phyloP scores from a whole-genome alignment of 345 rosid species.

The Acer campestre region DNA sequence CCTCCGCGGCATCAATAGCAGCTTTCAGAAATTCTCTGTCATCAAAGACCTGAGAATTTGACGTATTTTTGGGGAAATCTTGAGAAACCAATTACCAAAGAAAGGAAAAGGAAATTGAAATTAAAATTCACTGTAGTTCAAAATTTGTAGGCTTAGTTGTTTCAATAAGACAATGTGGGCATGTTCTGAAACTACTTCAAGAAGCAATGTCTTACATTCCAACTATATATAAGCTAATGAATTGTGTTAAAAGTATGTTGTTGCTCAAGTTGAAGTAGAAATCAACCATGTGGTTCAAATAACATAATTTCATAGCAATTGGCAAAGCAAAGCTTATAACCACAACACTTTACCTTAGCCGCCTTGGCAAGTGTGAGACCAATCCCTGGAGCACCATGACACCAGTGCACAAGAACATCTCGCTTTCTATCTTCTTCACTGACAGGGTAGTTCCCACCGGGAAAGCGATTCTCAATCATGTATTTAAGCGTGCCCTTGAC shows the following conservation, averaged over 20 bases:
- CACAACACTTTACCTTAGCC: constrained; percentile 46
- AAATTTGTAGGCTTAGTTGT: background rate
- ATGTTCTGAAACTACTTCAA: background rate
- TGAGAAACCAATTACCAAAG: background rate
- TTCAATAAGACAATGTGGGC: background rate
- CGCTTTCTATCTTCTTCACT: constrained; percentile 47
- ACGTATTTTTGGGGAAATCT: background rate
- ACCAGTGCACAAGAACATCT: constrained; percentile 71
- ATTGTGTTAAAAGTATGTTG: background rate
- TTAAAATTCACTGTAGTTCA: background rate
- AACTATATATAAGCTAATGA: background rate
- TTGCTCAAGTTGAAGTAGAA: background rate
- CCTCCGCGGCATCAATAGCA: constrained; percentile 56
- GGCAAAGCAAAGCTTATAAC: background rate
- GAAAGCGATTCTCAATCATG: constrained; percentile 54
- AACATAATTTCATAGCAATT: background rate
- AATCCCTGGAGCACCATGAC: constrained; percentile 80
- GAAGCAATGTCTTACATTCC: constrained; percentile 4
- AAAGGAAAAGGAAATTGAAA: background rate
- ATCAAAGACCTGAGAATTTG: constrained; percentile 51
- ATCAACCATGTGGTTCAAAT: background rate
- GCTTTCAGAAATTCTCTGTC: constrained; percentile 61
- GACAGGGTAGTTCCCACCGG: constrained; percentile 62
- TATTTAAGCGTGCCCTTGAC: constrained; percentile 55
- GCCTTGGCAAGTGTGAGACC: constrained; percentile 69